Percentiles rank a stretch among this genome's conserved stretches.
These are phyloP conservation scores for Leccinum longicurvipes DNA, from an alignment of 768 basidiomycete species.

Conservation along the genomic window DNA sequence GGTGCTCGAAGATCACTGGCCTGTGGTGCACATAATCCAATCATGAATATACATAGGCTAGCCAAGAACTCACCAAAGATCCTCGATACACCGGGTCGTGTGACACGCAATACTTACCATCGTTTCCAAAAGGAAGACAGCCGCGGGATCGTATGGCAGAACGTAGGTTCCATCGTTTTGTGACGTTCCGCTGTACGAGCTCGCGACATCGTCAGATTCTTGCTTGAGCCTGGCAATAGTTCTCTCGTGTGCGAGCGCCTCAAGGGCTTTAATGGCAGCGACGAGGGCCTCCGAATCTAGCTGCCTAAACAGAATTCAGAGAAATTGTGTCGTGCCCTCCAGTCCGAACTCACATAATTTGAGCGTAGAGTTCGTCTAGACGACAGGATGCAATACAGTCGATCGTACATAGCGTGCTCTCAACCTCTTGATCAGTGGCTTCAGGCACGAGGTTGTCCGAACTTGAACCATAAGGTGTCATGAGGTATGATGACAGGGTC, in stretches of 20 bases:
- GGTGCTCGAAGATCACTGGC: slow-evolving; percentile 93
- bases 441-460: slow-evolving; percentile 78
- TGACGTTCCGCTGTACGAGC: slow-evolving; percentile 31
- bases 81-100: slow-evolving; percentile 73
- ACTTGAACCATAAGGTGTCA: slow-evolving; percentile 85
- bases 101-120: slow-evolving; percentile 89
- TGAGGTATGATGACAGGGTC: slow-evolving; percentile 90
- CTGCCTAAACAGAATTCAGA: slow-evolving; percentile 47
- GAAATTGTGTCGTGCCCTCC: not conserved
- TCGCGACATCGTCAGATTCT: slow-evolving; percentile 56
- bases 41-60: not conserved
- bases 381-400: slow-evolving; percentile 94
- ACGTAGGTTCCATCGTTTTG: slow-evolving; percentile 47
- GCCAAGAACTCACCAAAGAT: slow-evolving; percentile 68
- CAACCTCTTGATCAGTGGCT: slow-evolving; percentile 88
- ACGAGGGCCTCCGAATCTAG: slow-evolving; percentile 76
- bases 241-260: slow-evolving; percentile 86
- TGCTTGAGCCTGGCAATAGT: slow-evolving; percentile 77
- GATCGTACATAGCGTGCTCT: slow-evolving; percentile 91
- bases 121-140: slow-evolving; percentile 90
- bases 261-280: slow-evolving; percentile 81
- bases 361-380: slow-evolving; percentile 89
- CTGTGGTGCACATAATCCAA: slow-evolving; percentile 38
- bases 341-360: slow-evolving; percentile 73
- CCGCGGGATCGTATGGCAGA: slow-evolving; percentile 91